phyloP scores from a whole-genome alignment of 169 alveolate species.

The Gregarina niphandrodes region DNA sequence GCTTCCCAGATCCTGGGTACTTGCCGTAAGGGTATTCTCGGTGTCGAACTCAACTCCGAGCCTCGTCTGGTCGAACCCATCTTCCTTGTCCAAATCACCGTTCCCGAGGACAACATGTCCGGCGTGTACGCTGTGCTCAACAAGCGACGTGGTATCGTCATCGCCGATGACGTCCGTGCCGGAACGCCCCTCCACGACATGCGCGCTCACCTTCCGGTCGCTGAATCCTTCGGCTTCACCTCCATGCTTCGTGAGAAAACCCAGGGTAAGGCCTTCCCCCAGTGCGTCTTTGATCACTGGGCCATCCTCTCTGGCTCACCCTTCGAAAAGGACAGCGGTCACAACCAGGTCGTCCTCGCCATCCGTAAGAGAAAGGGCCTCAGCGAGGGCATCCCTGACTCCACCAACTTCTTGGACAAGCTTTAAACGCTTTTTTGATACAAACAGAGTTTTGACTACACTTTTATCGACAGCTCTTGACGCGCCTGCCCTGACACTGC shows the following conservation, averaged over 20 bases:
- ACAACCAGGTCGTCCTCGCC: constrained; percentile 61
- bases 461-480: too few relatives aligned
- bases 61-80: constrained; percentile 95
- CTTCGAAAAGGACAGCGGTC: constrained; percentile 80
- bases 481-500: too few relatives aligned
- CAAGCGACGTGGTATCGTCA: constrained; percentile 92
- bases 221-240: constrained; percentile 98
- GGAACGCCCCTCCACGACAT: constrained; percentile 91
- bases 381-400: constrained; percentile 80
- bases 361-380: constrained; percentile 92
- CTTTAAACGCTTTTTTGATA: constrained; percentile 41
- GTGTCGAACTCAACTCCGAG: constrained; percentile 77
- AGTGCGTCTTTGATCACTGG: constrained; percentile 98
- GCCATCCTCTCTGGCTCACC: constrained; percentile 80
- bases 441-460: too few relatives aligned
- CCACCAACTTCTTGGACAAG: constrained; percentile 81
- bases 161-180: constrained; percentile 79
- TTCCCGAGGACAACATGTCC: constrained; percentile 69
- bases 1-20: constrained; percentile 96
- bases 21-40: constrained; percentile 82
- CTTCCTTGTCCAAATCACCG: constrained; percentile 85
- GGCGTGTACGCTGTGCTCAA: constrained; percentile 76
- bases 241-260: constrained; percentile 92
- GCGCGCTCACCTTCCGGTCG: constrained; percentile 93
- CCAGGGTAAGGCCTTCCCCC: constrained; percentile 98